A percentile compares a stretch with the other conserved stretches of the same genome.
These are phyloP conservation scores for Saccharomycopsis vini DNA, from an alignment of 805 yeast species.

Conservation along the genomic window DNA sequence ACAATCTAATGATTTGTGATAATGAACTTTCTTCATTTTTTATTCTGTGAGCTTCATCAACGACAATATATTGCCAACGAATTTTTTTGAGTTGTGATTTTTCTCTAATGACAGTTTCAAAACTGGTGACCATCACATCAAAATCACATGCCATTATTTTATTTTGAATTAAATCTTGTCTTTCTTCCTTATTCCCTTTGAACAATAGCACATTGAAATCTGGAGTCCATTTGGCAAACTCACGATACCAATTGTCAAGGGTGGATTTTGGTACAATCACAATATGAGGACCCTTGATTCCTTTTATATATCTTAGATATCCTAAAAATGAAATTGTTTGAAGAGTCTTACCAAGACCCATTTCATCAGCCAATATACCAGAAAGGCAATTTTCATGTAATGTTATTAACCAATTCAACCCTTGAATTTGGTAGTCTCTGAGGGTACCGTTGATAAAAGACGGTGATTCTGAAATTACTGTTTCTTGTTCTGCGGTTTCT, in stretches of 20 bases:
- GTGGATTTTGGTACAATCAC: conserved; percentile 94
- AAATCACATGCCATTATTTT: conserved; percentile 63
- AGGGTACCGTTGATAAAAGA: conserved; percentile 62
- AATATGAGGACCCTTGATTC: conserved; percentile 82
- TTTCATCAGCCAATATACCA: conserved; percentile 94
- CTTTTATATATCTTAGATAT: conserved; percentile 66
- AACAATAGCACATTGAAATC: conserved; percentile 78
- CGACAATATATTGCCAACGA: conserved; percentile 87
- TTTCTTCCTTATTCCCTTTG: conserved; percentile 83
- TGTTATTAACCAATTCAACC: conserved; percentile 89
- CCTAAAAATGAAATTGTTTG: conserved; percentile 93
- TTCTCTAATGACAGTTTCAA: conserved; percentile 88
- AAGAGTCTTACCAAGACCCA: conserved; percentile 95
- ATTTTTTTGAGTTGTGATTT: conserved; percentile 70
- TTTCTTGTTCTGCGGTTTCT: conserved; percentile 42
- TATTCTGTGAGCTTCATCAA: conserved; percentile 95
- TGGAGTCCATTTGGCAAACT: conserved; percentile 92
- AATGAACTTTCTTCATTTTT: conserved; percentile 89
- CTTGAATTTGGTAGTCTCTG: conserved; percentile 90
- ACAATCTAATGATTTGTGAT: conserved; percentile 84
- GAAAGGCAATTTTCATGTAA: conserved; percentile 80
- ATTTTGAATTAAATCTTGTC: conserved; percentile 51
- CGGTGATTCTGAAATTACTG: conserved; percentile 83
- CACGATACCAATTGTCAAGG: conserved; percentile 92
- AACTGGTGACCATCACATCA: conserved; percentile 85